Evolutionary conservation across 2,329 filamentous ascomycete species (phyloP), one percentile per base, ranked within the genome.

Genomic region (Hypoxylon sp.): DNA sequence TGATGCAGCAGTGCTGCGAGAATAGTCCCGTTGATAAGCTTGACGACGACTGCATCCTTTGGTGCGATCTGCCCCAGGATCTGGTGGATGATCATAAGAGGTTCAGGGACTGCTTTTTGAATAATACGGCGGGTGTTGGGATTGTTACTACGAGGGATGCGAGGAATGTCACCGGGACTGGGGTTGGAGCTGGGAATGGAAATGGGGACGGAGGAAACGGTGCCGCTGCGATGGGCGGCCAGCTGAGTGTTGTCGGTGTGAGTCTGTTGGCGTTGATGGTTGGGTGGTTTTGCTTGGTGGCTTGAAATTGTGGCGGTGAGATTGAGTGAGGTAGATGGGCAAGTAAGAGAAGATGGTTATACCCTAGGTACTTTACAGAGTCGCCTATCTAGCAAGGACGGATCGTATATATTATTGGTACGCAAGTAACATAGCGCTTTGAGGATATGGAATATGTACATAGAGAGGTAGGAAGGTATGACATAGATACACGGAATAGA

Each of bases 31-130:
- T 52, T 10, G 3, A 19, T 5, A 31, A 54, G 35, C 13, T 46
- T 9, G 39, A 14, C 3, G 35, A 57, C 4, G 53, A 57, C 4
- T 57, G 53, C 9, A 3, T 57, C 1, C 39, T 57, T 3, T 47
- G 42, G 54, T 55, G 52, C 37, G 52, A 55, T 13, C n/a, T 54
- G 26, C 26, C 26, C 4, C 26, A 13, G n/a, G 50, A 52, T 37
- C n/a, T 54, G 51, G 31, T 54, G 51, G 31, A 35, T 1, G 22
- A 54, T 10, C 33, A 54, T 22, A 39, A 17, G 33, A 5, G 0
- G 31, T 37, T 54, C 10, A 22, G 17, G 3, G 31, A 39, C 17
- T 59, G 47, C 46, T 39, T 39, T 54, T 10, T 17, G 19, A 22
- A 14, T 33, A 39, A 54, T 14, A 33, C 19, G 3, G 33, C 33